These are phyloP conservation scores for Suillus plorans DNA, from an alignment of 768 basidiomycete genomes.

Conservation along the genomic window DNA sequence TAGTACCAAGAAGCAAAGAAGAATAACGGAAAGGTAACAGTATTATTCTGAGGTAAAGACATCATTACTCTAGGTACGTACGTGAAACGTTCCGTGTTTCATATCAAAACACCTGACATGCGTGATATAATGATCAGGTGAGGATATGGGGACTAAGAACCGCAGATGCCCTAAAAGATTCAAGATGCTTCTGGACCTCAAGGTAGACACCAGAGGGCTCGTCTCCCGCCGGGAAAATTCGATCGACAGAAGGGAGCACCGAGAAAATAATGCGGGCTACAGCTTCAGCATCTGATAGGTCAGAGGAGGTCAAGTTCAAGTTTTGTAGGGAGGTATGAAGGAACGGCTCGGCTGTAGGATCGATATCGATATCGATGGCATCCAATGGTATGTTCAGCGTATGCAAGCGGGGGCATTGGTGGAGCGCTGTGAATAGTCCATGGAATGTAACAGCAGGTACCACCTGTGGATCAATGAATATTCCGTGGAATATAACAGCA, in stretches of 20 bases:
- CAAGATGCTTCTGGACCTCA: background rate
- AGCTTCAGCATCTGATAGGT: background rate
- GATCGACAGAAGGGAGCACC: background rate
- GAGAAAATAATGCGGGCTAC: background rate
- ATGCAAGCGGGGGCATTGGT: background rate
- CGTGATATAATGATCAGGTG: too few relatives aligned
- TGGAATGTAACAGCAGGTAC: background rate
- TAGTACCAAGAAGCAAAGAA: too few relatives aligned
- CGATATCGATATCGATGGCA: background rate
- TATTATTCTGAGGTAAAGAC: too few relatives aligned
- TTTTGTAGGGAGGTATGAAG: background rate
- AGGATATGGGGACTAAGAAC: background rate
- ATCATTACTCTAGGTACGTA: too few relatives aligned
- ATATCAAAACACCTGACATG: too few relatives aligned
- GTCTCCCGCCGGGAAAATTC: background rate
- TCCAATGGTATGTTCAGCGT: background rate
- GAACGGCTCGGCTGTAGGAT: background rate
- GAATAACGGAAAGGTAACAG: too few relatives aligned
- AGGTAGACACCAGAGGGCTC: background rate
- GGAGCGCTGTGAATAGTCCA: background rate
- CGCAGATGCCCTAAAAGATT: background rate
- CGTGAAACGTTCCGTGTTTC: too few relatives aligned
- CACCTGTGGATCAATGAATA: too few relatives aligned
- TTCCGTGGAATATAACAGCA: too few relatives aligned
- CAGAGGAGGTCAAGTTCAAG: background rate